Evolutionary conservation across 164 flowering plant species (phyloP).

Genomic region (Stephania cephalantha): DNA sequence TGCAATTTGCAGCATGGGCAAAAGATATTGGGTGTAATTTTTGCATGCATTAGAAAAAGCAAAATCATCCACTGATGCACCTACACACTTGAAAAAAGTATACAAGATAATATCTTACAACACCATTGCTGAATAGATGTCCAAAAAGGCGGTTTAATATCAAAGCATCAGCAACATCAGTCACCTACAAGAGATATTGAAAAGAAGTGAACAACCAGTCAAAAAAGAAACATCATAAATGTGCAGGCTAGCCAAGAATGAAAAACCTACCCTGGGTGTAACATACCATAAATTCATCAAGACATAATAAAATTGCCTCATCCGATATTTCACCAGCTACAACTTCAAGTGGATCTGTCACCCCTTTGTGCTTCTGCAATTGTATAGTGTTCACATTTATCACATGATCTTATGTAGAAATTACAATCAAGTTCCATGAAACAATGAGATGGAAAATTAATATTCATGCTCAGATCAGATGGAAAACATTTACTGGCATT

Average conservation of each 20-base stretch:
- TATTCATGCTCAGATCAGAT: background rate
- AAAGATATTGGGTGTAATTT: background rate
- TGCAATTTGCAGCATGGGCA: constrained; percentile 5
- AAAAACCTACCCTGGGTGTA: background rate
- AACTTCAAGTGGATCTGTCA: constrained; percentile 94
- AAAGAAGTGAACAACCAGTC: constrained; percentile 2
- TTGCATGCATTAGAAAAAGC: background rate
- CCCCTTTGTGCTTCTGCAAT: constrained; percentile 83
- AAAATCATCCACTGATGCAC: background rate
- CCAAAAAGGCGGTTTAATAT: constrained; percentile 84
- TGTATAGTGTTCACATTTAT: constrained; percentile 6
- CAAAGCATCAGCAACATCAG: constrained; percentile 98
- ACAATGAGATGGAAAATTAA: background rate
- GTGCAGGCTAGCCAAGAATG: constrained; percentile 6
- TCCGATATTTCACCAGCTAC: constrained; percentile 95
- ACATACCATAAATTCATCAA: constrained; percentile 96
- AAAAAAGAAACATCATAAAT: background rate
- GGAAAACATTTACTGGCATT: background rate
- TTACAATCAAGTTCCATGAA: background rate
- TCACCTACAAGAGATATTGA: constrained; percentile 44
- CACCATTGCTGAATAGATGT: constrained; percentile 75
- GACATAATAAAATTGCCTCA: constrained; percentile 81
- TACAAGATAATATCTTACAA: constrained; percentile 45
- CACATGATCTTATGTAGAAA: background rate
- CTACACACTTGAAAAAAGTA: background rate